Conservation (phyloP, 768 basidiomycete species). For the Tephrocybe sp. region DNA sequence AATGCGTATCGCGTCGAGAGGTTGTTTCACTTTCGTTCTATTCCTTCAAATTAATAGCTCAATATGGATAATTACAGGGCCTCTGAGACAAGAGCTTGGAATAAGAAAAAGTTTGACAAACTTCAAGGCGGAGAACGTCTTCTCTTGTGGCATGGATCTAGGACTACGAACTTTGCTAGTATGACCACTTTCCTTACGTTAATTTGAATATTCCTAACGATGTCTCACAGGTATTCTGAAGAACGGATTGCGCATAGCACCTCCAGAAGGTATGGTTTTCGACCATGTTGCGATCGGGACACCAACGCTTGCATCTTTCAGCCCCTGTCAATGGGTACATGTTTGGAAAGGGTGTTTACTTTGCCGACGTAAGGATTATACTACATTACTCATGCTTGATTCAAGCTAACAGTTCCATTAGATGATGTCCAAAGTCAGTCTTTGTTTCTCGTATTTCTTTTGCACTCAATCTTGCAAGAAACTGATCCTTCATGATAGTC, state of each 20-base stretch:
- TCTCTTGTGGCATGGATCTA: slow-evolving; percentile 62
- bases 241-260: slow-evolving; percentile 63
- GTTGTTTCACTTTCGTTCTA: slow-evolving; percentile 18
- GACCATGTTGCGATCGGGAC: background rate
- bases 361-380: slow-evolving; percentile 47
- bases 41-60: background rate
- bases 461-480: background rate
- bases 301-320: slow-evolving; percentile 14
- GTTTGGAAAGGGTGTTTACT: slow-evolving; percentile 69
- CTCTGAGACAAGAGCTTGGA: slow-evolving; percentile 34
- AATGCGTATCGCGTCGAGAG: slow-evolving; percentile 56
- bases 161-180: slow-evolving; percentile 64
- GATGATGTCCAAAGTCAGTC: slow-evolving; percentile 62
- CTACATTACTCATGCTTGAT: slow-evolving; percentile 1
- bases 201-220: background rate
- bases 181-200: slow-evolving; percentile 2
- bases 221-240: slow-evolving; percentile 45
- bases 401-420: slow-evolving; percentile 16
- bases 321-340: slow-evolving; percentile 58
- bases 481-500: slow-evolving; percentile 30
- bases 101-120: slow-evolving; percentile 40
- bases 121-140: slow-evolving; percentile 47
- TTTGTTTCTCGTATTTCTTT: background rate
- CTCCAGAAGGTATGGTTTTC: slow-evolving; percentile 48
- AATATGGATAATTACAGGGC: slow-evolving; percentile 13